Conservation (phyloP, 306 rosid species). For the Neltuma alba region DNA sequence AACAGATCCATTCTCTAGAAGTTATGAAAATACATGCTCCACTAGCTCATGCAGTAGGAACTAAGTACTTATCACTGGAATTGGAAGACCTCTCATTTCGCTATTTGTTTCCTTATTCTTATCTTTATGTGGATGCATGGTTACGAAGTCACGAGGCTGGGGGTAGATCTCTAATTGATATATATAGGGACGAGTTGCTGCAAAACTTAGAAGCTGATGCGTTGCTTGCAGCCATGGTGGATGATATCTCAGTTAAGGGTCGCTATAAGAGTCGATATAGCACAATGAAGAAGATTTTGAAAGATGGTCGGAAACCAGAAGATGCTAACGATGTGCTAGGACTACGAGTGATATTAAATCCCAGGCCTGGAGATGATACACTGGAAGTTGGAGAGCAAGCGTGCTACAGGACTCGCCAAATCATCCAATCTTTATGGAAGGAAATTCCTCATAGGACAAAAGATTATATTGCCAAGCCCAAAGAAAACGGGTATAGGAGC, state of each 20-base stretch:
- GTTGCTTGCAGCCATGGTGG: conserved; percentile 51
- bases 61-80: conserved; percentile 66
- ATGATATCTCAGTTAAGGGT: conserved; percentile 61
- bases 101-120: conserved; percentile 82
- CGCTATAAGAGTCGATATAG: conserved; percentile 89
- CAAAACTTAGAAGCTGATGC: conserved; percentile 54
- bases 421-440: conserved; percentile 72
- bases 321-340: conserved; percentile 86
- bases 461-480: conserved; percentile 86
- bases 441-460: conserved; percentile 77
- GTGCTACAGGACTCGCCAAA: conserved; percentile 68
- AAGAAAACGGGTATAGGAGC: conserved; percentile 85
- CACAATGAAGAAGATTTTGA: conserved; percentile 89
- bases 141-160: conserved; percentile 65
- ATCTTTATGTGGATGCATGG: conserved; percentile 79
- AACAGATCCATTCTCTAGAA: conserved; percentile 71
- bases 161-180: conserved; percentile 59
- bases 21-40: conserved; percentile 86
- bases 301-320: conserved; percentile 85
- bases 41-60: conserved; percentile 84
- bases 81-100: conserved; percentile 85
- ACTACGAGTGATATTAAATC: conserved; percentile 72
- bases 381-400: conserved; percentile 69
- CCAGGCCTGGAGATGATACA: conserved; percentile 48
- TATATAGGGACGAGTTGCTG: conserved; percentile 59